Base-by-base conservation (phyloP, 2,329 filamentous ascomycete species). In the Ilyonectria robusta region DNA sequence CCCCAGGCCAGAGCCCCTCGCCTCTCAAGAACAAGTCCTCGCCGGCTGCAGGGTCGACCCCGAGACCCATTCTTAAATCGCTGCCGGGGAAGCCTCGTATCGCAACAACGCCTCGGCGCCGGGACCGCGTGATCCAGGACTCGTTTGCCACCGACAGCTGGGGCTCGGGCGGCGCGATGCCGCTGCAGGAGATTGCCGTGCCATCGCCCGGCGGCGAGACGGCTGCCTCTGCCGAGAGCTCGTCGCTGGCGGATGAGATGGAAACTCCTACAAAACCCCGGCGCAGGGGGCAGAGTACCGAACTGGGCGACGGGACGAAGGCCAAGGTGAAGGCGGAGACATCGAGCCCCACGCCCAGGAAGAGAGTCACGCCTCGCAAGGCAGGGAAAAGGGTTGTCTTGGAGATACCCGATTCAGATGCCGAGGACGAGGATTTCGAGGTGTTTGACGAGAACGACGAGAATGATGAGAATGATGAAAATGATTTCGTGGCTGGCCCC, bases 381-480 rank as follows among this genome's bases (percentile, higher is more conserved):
- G 68, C 63, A 2, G 72, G 70, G 40, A 70, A 69, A 33, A 70
- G 48, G 17, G 69, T 64, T 4, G 54, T 71, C 21, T 61, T 74
- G 21, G 84, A 86, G 63, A 86, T 88, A 33, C 84, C 85, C 0
- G 86, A 88, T 65, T 86, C 85, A 1, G 86, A 87, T 42, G 84
- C 83, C 11, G 84, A 85, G 8, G 78, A 78, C 1, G 71, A 76
- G 2, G 74, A 76, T 17, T 76, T 75, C 57, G 74, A 53, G 51
- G 61, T 69, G 21, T 60, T 59, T 47, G 60, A 70, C 17, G 62
- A 70, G 3, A 53, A 62, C 15, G 66, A 64, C 0, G 69, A 72
- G 6, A 29, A 62, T 2, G 61, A 70, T n/a, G 67, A 66, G n/a
- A 57, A 72, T 42, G 64, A 70, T 10, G 62, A 70, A 3, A 55